Conservation (phyloP, 495 filamentous ascomycete genomes). For the Chaetomium fimeti region DNA sequence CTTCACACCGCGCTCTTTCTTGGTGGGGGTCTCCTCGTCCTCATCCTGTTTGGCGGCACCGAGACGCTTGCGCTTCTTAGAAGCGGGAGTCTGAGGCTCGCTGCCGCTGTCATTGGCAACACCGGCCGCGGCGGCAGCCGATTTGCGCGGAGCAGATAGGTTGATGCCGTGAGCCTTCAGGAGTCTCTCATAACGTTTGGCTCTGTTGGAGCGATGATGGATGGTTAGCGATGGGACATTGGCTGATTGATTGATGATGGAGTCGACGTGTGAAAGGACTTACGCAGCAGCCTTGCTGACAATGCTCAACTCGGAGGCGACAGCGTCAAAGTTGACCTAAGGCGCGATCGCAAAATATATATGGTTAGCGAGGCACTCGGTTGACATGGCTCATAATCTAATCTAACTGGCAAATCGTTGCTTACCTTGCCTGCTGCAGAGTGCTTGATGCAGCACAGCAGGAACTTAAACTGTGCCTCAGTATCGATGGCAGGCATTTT, state of each 20-base stretch:
- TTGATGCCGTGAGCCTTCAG: constrained; percentile 56
- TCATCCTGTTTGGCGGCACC: neutral
- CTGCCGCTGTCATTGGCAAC: neutral
- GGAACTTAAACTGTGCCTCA: constrained; percentile 61
- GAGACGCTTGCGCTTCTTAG: constrained; percentile 17
- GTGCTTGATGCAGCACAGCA: constrained; percentile 62
- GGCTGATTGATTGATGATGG: neutral
- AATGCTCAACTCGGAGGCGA: constrained; percentile 63
- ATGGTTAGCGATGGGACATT: neutral
- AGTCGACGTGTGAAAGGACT: constrained; percentile 36
- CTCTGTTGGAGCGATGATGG: constrained; percentile 37
- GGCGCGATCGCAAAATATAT: constrained; percentile 13
- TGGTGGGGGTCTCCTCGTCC: neutral
- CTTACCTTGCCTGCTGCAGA: constrained; percentile 57
- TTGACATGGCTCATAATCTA: neutral
- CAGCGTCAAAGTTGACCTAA: constrained; percentile 60
- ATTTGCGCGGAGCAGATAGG: neutral
- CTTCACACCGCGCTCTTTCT: constrained; percentile 9
- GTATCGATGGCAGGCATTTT: constrained; percentile 50
- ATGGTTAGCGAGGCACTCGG: constrained; percentile 19
- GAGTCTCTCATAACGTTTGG: constrained; percentile 65
- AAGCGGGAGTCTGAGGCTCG: constrained; percentile 7
- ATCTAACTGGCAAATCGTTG: neutral
- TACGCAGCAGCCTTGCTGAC: constrained; percentile 66
- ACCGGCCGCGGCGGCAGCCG: constrained; percentile 2